A percentile compares a stretch with the other conserved stretches of the same genome.
Evolutionary conservation across 1,284 basidiomycete species (phyloP).

Genomic region (Bondarzewia mesenterica): DNA sequence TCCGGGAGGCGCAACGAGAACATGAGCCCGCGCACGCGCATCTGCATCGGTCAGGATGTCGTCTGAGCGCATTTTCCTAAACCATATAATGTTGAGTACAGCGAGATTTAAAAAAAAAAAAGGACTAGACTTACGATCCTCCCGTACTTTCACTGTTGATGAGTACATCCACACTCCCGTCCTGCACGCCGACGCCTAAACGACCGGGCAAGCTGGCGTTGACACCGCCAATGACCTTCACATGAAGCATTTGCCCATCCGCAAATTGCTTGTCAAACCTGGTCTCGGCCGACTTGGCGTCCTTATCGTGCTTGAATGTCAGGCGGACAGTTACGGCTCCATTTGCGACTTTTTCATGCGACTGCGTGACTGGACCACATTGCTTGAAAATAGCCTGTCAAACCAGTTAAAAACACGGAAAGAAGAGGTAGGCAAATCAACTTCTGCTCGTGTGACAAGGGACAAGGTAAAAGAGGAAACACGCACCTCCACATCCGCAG

Average conservation of each 20-base stretch:
- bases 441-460: too few relatives aligned
- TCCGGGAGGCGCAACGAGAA: slow-evolving; percentile 66
- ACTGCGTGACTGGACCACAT: slow-evolving; percentile 60
- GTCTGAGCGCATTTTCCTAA: slow-evolving; percentile 82
- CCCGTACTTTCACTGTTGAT: slow-evolving; percentile 43
- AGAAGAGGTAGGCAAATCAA: background rate
- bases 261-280: slow-evolving; percentile 78
- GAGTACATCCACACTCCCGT: slow-evolving; percentile 62
- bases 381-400: slow-evolving; percentile 73
- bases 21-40: slow-evolving; percentile 50
- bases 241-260: slow-evolving; percentile 67
- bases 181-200: slow-evolving; percentile 45
- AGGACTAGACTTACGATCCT: slow-evolving; percentile 55
- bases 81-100: background rate
- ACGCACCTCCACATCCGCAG: slow-evolving; percentile 70
- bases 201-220: slow-evolving; percentile 47
- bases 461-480: background rate
- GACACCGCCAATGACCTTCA: slow-evolving; percentile 54
- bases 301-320: slow-evolving; percentile 57
- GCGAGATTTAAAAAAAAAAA: background rate
- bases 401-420: background rate
- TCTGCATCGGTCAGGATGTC: slow-evolving; percentile 49
- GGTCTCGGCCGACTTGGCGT: slow-evolving; percentile 60
- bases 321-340: slow-evolving; percentile 60
- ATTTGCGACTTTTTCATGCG: slow-evolving; percentile 31